These are phyloP conservation scores for Hirsutella rhossiliensis DNA, from an alignment of 2,329 filamentous ascomycete genomes.

Conservation along the genomic window DNA sequence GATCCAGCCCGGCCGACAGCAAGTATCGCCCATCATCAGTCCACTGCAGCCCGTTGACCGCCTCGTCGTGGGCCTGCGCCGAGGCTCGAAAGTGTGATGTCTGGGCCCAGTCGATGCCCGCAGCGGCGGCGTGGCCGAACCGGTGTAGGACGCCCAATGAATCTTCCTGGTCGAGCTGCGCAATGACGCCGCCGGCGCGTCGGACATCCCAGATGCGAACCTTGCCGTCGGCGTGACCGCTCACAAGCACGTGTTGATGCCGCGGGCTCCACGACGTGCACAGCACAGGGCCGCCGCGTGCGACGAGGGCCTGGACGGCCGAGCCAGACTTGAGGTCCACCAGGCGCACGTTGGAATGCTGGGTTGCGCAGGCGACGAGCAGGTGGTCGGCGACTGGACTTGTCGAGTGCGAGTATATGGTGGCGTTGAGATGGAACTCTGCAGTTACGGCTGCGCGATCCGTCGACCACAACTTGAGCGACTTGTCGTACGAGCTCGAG, in stretches of 20 bases:
- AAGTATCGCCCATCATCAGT: constrained; percentile 67
- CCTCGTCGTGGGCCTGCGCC: constrained; percentile 61
- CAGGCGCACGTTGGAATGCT: constrained; percentile 71
- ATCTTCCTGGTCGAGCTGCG: constrained; percentile 74
- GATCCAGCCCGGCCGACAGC: constrained; percentile 72
- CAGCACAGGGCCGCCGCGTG: constrained; percentile 55
- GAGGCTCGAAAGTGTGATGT: constrained; percentile 31
- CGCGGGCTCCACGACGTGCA: constrained; percentile 72
- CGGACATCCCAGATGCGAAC: constrained; percentile 82
- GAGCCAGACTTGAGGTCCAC: constrained; percentile 78
- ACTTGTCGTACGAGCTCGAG: constrained; percentile 67
- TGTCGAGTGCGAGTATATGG: constrained; percentile 65
- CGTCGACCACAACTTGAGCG: constrained; percentile 63
- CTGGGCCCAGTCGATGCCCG: constrained; percentile 16
- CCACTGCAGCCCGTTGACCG: constrained; percentile 79
- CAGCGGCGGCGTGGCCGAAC: constrained; percentile 19
- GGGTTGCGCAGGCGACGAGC: constrained; percentile 78
- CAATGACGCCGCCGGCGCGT: constrained; percentile 63
- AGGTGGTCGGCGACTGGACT: constrained; percentile 63
- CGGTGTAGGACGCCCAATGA: constrained; percentile 50
- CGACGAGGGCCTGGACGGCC: constrained; percentile 54
- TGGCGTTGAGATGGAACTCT: constrained; percentile 55
- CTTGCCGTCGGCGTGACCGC: constrained; percentile 73
- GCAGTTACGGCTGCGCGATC: constrained; percentile 48
- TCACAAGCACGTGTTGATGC: constrained; percentile 67